These are phyloP conservation scores for Whalleya microplaca DNA, from an alignment of 2,329 filamentous ascomycete genomes.

Conservation along the genomic window DNA sequence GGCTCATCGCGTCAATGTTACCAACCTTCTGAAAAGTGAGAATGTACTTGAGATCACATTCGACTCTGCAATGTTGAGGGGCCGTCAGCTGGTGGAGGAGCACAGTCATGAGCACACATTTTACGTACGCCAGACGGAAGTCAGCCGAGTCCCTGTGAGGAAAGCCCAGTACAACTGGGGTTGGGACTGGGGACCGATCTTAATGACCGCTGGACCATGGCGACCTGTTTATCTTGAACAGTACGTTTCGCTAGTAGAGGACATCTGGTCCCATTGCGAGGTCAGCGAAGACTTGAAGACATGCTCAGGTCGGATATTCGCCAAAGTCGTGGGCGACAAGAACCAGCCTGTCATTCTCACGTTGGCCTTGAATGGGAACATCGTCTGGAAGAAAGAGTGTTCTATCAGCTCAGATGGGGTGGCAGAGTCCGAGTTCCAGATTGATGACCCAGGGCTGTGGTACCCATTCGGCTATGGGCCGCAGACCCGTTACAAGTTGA, in stretches of 20 bases:
- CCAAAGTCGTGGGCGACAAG: constrained; percentile 41
- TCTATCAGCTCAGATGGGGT: constrained; percentile 20
- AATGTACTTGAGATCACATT: constrained; percentile 62
- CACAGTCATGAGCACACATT: constrained; percentile 59
- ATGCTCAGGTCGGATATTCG: constrained; percentile 43
- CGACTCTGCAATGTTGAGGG: constrained; percentile 56
- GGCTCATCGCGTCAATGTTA: constrained; percentile 58
- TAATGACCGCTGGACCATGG: constrained; percentile 69
- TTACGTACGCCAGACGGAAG: constrained; percentile 53
- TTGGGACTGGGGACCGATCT: constrained; percentile 71
- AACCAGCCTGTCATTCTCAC: constrained; percentile 33
- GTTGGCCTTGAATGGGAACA: constrained; percentile 25
- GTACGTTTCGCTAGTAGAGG: constrained; percentile 60
- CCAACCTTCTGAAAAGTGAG: constrained; percentile 40
- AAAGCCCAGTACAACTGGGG: constrained; percentile 74
- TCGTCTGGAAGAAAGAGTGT: constrained; percentile 27
- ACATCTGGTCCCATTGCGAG: constrained; percentile 53
- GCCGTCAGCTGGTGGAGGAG: constrained; percentile 54
- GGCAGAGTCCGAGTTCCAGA: constrained; percentile 35
- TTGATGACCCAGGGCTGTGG: constrained; percentile 51
- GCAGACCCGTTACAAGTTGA: constrained; percentile 56
- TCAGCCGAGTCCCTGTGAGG: constrained; percentile 53
- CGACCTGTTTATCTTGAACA: constrained; percentile 67
- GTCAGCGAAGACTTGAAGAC: constrained; percentile 42
- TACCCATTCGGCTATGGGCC: constrained; percentile 41